Evolutionary conservation across 495 filamentous ascomycete species (phyloP).

Genomic region (Penicillium daleae): DNA sequence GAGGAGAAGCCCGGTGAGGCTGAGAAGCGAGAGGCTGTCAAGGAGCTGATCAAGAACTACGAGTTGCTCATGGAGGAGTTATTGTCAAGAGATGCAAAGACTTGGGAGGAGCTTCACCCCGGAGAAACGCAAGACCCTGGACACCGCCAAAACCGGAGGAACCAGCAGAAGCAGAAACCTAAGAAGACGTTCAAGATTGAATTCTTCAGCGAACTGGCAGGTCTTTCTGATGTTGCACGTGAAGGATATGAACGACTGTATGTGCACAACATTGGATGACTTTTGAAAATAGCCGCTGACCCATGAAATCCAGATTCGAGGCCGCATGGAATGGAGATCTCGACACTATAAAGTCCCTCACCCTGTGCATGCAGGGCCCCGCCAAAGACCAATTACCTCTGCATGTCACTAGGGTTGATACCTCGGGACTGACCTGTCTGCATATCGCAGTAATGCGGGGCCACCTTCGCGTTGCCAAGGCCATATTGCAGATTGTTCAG

Average conservation of each 20-base stretch:
- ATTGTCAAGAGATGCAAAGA: slow-evolving; percentile 61
- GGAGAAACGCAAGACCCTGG: slow-evolving; percentile 29
- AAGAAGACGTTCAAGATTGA: slow-evolving; percentile 44
- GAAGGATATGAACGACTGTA: slow-evolving; percentile 61
- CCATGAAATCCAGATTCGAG: slow-evolving; percentile 54
- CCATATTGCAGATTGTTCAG: slow-evolving; percentile 65
- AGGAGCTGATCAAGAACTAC: slow-evolving; percentile 51
- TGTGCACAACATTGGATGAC: slow-evolving; percentile 19
- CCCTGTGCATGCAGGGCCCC: slow-evolving; percentile 48
- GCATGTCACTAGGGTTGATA: slow-evolving; percentile 61
- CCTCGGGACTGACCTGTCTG: slow-evolving; percentile 55
- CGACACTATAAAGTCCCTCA: slow-evolving; percentile 52
- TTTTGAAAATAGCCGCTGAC: slow-evolving; percentile 16
- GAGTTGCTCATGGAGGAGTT: slow-evolving; percentile 57
- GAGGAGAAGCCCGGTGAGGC: slow-evolving; percentile 36
- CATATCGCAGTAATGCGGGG: slow-evolving; percentile 65
- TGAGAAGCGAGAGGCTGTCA: slow-evolving; percentile 57
- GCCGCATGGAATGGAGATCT: slow-evolving; percentile 71
- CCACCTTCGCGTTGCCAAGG: slow-evolving; percentile 61
- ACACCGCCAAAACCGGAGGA: background rate
- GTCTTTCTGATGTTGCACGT: slow-evolving; percentile 54
- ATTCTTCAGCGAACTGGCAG: slow-evolving; percentile 53
- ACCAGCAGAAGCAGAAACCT: slow-evolving; percentile 4
- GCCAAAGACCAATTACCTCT: slow-evolving; percentile 54
- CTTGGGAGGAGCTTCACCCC: slow-evolving; percentile 65